Evolutionary conservation across 257 asterid species (phyloP), one percentile per base, ranked within the genome.

Genomic region (Solanum appendiculatum): DNA sequence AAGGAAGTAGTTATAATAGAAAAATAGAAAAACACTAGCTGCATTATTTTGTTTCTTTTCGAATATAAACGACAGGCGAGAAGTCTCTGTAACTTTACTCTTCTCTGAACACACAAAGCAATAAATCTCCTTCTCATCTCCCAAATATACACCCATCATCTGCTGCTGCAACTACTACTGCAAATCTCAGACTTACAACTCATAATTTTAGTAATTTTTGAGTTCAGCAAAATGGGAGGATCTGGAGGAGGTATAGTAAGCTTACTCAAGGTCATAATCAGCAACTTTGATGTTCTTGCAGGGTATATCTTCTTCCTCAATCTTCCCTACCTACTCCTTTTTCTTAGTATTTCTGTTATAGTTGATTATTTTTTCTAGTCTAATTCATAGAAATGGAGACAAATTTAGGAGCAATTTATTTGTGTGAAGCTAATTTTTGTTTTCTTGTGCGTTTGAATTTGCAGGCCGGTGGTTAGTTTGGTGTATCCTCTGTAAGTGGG

Each of bases 391-490:
- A 73, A 64, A 60, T 58, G 31, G 33, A 9, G 5, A 70, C 25
- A 16, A 44, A 78, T 44, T 77, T 77, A 25, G 25, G 60, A 25
- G 39, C 60, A 27, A 42, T 86, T 86, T 29, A 8, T 88, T 64
- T 8, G 21, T 20, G 14, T 34, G 85, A 85, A 64, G 88, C 85
- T 82, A 40, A 84, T 87, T 29, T 86, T 84, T 83, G 39, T 9
- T 5, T 46, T 21, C 78, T 82, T 68, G 3, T 90, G 4, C 80
- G 8, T 85, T 87, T 90, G 78, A 40, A 75, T 34, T 74, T 94
- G 91, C 99, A 96, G 98, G 98, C 99, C 98, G 63, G 96, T 94
- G 91, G 96, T 97, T 90, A 94, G 93, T 93, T 95, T 97, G 89
- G 89, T 85, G 44, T 97, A 92, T 92, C 99, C 99, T 87, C 93